Evolutionary conservation across 2,329 filamentous ascomycete species (phyloP).

Genomic region (Clarireedia monteithiana): DNA sequence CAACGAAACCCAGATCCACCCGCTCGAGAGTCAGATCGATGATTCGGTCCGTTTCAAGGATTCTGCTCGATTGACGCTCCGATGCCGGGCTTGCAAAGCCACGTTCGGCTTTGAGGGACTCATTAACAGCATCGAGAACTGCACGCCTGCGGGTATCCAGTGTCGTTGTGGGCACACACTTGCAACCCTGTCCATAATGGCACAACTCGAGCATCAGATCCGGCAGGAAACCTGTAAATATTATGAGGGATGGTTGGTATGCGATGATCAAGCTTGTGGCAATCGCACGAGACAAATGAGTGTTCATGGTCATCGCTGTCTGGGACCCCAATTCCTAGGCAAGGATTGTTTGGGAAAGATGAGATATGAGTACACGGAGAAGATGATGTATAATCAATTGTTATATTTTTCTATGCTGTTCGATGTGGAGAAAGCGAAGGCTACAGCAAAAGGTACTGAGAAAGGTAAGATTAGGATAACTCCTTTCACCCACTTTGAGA

Average conservation of each 20-base stretch:
- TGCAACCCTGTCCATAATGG: slow-evolving; percentile 69
- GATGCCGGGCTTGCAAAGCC: slow-evolving; percentile 73
- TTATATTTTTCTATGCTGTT: slow-evolving; percentile 80
- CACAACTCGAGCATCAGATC: slow-evolving; percentile 81
- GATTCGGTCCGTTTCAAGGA: slow-evolving; percentile 84
- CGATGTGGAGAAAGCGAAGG: slow-evolving; percentile 77
- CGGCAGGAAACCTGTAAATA: slow-evolving; percentile 72
- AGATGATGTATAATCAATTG: slow-evolving; percentile 89
- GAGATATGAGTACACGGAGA: slow-evolving; percentile 81
- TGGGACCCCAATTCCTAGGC: slow-evolving; percentile 79
- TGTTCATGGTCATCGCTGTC: slow-evolving; percentile 83
- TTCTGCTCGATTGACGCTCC: slow-evolving; percentile 66
- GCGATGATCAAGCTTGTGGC: slow-evolving; percentile 81
- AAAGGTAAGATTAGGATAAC: slow-evolving; percentile 29
- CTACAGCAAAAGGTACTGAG: slow-evolving; percentile 39
- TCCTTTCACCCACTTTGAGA: neutral
- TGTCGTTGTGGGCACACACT: slow-evolving; percentile 62
- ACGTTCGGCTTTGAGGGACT: slow-evolving; percentile 72
- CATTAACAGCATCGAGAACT: slow-evolving; percentile 43
- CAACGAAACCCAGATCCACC: slow-evolving; percentile 69
- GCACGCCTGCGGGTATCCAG: slow-evolving; percentile 66
- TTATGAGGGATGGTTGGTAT: slow-evolving; percentile 87
- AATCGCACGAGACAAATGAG: slow-evolving; percentile 85
- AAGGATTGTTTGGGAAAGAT: slow-evolving; percentile 81
- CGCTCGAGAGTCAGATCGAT: slow-evolving; percentile 88